Evolutionary conservation across 805 yeast genomes (phyloP).

Genomic region (Hanseniaspora osmophila): DNA sequence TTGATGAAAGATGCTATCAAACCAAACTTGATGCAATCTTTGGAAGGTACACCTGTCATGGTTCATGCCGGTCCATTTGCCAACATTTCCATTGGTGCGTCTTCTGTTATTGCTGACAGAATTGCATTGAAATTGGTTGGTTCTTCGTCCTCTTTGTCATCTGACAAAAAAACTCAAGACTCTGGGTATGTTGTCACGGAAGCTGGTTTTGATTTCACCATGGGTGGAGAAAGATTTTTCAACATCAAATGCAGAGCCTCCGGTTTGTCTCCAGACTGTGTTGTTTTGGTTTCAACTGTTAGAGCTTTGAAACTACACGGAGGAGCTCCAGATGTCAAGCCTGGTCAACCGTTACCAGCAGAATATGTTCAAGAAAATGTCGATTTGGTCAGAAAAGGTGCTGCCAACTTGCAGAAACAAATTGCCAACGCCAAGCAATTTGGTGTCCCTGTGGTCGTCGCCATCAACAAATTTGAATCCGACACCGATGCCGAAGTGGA

Average conservation of each 20-base stretch:
- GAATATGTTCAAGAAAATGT: constrained; percentile 73
- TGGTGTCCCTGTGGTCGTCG: constrained; percentile 88
- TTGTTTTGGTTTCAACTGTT: constrained; percentile 89
- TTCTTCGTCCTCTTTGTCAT: constrained; percentile 27
- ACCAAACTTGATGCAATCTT: constrained; percentile 92
- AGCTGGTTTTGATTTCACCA: constrained; percentile 96
- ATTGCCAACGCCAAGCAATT: constrained; percentile 71
- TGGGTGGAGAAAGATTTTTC: constrained; percentile 97
- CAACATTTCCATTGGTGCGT: constrained; percentile 92
- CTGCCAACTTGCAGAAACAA: constrained; percentile 81
- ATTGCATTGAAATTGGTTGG: constrained; percentile 86
- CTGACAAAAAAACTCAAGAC: constrained; percentile 16
- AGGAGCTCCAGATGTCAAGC: constrained; percentile 93
- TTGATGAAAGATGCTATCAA: constrained; percentile 89
- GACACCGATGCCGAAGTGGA: constrained; percentile 74
- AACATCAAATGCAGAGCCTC: constrained; percentile 91
- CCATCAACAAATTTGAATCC: constrained; percentile 74
- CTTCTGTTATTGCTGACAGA: constrained; percentile 85
- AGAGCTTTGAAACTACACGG: constrained; percentile 96
- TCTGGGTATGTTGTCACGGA: constrained; percentile 89
- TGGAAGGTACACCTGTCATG: constrained; percentile 94
- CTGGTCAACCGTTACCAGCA: constrained; percentile 75
- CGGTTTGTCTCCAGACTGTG: constrained; percentile 76
- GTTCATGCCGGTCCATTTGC: constrained; percentile 98
- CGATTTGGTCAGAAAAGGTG: constrained; percentile 63